phyloP scores from a whole-genome alignment of 2,329 filamentous ascomycete genomes.

The Colletotrichum sublineola region DNA sequence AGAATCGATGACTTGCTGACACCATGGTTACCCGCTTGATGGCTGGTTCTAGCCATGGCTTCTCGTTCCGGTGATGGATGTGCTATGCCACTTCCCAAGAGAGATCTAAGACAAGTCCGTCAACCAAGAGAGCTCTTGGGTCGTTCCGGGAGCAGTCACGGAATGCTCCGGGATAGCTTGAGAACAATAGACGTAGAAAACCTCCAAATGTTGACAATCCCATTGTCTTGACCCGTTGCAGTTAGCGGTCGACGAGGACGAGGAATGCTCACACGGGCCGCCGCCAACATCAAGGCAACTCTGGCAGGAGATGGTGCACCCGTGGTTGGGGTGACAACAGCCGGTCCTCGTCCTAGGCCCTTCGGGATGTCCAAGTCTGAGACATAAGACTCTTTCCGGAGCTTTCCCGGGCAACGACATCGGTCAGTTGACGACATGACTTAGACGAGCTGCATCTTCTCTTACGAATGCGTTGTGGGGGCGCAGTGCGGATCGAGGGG shows the following conservation, averaged over 20 bases:
- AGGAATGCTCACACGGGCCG: conserved; percentile 1
- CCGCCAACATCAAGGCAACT: not conserved
- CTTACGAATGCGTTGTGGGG: conserved; percentile 27
- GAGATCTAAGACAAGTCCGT: conserved; percentile 32
- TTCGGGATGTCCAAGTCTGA: not conserved
- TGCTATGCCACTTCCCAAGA: not conserved
- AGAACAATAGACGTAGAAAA: not conserved
- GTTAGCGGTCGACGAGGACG: not conserved
- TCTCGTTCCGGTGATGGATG: conserved; percentile 29
- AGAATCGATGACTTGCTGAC: not conserved
- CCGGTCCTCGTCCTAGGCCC: not conserved
- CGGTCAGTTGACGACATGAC: not conserved
- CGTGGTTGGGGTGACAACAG: conserved; percentile 31
- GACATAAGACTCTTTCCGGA: not conserved
- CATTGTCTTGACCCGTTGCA: conserved; percentile 22
- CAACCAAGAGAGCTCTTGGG: conserved; percentile 13
- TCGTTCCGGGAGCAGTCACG: conserved; percentile 10
- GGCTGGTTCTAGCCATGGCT: conserved; percentile 24
- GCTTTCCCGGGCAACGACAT: not conserved
- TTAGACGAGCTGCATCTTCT: not conserved
- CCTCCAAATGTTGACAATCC: conserved; percentile 13
- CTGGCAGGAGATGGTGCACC: not conserved
- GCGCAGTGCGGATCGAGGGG: not conserved
- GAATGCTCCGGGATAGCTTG: not conserved
- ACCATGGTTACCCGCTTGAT: conserved; percentile 13